These are phyloP conservation scores for Phytomonas francai DNA, from an alignment of 208 protist genomes.

Conservation along the genomic window DNA sequence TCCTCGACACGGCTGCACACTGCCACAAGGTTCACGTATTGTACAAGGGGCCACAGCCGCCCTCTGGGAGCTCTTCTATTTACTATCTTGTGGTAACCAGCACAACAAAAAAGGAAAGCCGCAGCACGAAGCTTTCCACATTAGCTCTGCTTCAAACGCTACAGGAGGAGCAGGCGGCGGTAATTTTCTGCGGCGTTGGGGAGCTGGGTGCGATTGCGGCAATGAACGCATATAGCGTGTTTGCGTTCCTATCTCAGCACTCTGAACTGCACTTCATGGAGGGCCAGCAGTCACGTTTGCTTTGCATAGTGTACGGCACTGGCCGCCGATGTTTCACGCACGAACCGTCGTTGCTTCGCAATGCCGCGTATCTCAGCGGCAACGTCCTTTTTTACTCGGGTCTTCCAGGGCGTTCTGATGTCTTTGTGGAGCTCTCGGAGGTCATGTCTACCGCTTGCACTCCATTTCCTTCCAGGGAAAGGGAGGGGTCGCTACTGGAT, in stretches of 20 bases:
- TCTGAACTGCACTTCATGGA: not conserved
- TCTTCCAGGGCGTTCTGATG: too few relatives aligned
- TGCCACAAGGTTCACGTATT: not conserved
- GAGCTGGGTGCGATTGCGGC: slow-evolving; percentile 26
- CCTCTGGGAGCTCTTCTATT: not conserved
- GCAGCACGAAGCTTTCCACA: slow-evolving; percentile 1
- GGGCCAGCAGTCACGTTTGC: slow-evolving; percentile 9
- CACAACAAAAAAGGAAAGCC: slow-evolving; percentile 3
- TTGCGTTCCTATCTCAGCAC: slow-evolving; percentile 20
- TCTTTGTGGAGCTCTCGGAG: too few relatives aligned
- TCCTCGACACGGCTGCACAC: not conserved
- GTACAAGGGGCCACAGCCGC: slow-evolving; percentile 7
- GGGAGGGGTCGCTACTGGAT: too few relatives aligned
- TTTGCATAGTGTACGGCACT: slow-evolving; percentile 55
- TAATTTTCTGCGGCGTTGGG: slow-evolving; percentile 51
- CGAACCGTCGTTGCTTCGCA: slow-evolving; percentile 18
- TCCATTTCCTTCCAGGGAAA: too few relatives aligned
- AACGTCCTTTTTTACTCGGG: slow-evolving; percentile 17
- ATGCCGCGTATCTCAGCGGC: slow-evolving; percentile 28
- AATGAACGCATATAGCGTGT: slow-evolving; percentile 24
- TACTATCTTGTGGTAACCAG: slow-evolving; percentile 11
- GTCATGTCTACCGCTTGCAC: too few relatives aligned
- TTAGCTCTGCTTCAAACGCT: slow-evolving; percentile 12
- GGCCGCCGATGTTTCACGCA: slow-evolving; percentile 26
- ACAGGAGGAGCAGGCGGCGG: slow-evolving; percentile 18